Conservation (phyloP, 1,284 basidiomycete genomes). For the Apiotrichum sp. region DNA sequence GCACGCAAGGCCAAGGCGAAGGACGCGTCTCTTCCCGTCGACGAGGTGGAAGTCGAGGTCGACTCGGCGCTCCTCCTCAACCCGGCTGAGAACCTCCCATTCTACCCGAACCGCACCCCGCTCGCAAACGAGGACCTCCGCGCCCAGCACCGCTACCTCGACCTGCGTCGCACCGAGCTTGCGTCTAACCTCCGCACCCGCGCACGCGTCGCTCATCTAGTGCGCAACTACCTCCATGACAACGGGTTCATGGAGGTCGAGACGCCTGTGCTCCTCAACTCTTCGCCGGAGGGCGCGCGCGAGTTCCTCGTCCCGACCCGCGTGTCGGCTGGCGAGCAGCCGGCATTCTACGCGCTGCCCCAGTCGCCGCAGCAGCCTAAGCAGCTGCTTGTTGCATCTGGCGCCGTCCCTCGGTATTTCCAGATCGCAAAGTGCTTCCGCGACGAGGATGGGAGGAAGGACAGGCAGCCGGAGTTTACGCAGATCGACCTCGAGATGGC, state of each 20-base stretch:
- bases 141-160: conserved; percentile 77
- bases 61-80: conserved; percentile 67
- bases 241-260: conserved; percentile 83
- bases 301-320: conserved; percentile 93
- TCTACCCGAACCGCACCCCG: conserved; percentile 67
- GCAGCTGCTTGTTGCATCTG: conserved; percentile 85
- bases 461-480: conserved; percentile 94
- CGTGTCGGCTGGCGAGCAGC: conserved; percentile 18
- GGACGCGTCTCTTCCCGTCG: conserved; percentile 45
- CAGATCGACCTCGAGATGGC: conserved; percentile 96
- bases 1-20: conserved; percentile 55
- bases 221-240: conserved; percentile 67
- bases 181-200: conserved; percentile 72
- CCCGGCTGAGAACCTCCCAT: conserved; percentile 67
- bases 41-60: conserved; percentile 75
- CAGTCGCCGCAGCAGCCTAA: conserved; percentile 97
- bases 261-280: conserved; percentile 86
- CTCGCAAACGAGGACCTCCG: conserved; percentile 80
- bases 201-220: conserved; percentile 69
- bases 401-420: conserved; percentile 82
- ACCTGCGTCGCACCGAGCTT: conserved; percentile 69
- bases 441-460: conserved; percentile 88
- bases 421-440: conserved; percentile 92
- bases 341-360: conserved; percentile 81
- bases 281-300: conserved; percentile 87